Evolutionary conservation across 306 rosid species (phyloP).

Genomic region (Luffa aegyptiaca): DNA sequence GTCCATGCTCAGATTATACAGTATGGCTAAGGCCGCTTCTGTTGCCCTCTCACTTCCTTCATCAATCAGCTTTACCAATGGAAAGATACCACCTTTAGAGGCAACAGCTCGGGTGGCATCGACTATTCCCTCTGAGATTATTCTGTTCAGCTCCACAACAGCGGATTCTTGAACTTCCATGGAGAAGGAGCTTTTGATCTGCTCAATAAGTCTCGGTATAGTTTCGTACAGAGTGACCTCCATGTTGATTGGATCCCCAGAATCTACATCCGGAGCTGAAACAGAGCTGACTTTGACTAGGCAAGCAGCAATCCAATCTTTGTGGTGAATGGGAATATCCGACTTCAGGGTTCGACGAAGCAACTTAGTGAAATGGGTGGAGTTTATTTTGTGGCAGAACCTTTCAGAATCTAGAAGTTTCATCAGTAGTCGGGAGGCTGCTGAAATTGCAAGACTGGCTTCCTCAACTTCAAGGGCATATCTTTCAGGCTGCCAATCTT

Average conservation of each 20-base stretch:
- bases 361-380: constrained; percentile 33
- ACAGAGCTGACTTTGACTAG: constrained; percentile 59
- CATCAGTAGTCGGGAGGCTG: constrained; percentile 64
- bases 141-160: constrained; percentile 60
- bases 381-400: constrained; percentile 34
- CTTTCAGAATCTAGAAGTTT: constrained; percentile 43
- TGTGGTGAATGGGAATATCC: constrained; percentile 43
- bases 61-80: constrained; percentile 63
- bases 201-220: constrained; percentile 70
- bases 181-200: constrained; percentile 49
- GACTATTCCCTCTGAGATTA: constrained; percentile 66
- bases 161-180: constrained; percentile 53
- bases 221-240: constrained; percentile 74
- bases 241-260: constrained; percentile 37
- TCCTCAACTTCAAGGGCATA: constrained; percentile 64
- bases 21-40: constrained; percentile 64
- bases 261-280: constrained; percentile 21
- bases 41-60: constrained; percentile 58
- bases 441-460: constrained; percentile 82
- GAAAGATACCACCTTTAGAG: constrained; percentile 43
- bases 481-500: constrained; percentile 43
- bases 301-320: constrained; percentile 85
- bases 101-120: constrained; percentile 50
- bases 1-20: constrained; percentile 76
- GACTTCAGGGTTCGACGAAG: constrained; percentile 63